These are phyloP conservation scores for Inonotus obliquus DNA, from an alignment of 1,284 basidiomycete species.

Conservation along the genomic window DNA sequence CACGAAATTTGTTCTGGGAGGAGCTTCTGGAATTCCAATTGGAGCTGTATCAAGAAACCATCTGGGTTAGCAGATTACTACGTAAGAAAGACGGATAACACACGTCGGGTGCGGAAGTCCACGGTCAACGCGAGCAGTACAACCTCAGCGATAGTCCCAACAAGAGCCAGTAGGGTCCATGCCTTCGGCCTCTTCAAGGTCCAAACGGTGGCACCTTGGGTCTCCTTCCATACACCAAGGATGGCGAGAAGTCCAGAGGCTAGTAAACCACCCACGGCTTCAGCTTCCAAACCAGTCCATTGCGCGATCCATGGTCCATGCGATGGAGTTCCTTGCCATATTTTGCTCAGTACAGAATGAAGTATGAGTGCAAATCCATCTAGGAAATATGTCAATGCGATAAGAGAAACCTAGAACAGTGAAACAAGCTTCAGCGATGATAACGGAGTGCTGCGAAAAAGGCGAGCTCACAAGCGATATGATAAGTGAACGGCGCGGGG, in stretches of 20 bases:
- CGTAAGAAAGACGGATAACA: slow-evolving; percentile 21
- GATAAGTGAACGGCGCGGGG: slow-evolving; percentile 70
- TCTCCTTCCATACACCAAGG: slow-evolving; percentile 71
- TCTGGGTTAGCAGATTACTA: not conserved
- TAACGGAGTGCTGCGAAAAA: too few species aligned
- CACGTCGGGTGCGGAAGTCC: slow-evolving; percentile 39
- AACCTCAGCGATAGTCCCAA: slow-evolving; percentile 55
- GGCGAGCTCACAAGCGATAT: slow-evolving; percentile 51
- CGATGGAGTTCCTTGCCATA: slow-evolving; percentile 43
- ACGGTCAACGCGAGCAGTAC: slow-evolving; percentile 47
- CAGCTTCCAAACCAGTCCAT: slow-evolving; percentile 63
- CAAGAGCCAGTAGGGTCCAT: slow-evolving; percentile 46
- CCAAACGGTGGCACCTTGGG: slow-evolving; percentile 69
- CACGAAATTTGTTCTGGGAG: slow-evolving; percentile 33
- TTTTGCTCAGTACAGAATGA: slow-evolving; percentile 55
- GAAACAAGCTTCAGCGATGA: not conserved
- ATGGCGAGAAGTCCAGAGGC: slow-evolving; percentile 66
- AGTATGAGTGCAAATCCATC: slow-evolving; percentile 70
- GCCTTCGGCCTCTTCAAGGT: slow-evolving; percentile 51
- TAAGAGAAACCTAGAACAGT: slow-evolving; percentile 29
- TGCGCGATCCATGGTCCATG: slow-evolving; percentile 25
- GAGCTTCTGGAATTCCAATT: slow-evolving; percentile 27
- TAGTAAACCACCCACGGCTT: slow-evolving; percentile 58
- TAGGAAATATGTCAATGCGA: slow-evolving; percentile 82
- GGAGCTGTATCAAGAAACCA: slow-evolving; percentile 6